Evolutionary conservation across 768 basidiomycete species (phyloP).

Genomic region (Pleurotus djamor): DNA sequence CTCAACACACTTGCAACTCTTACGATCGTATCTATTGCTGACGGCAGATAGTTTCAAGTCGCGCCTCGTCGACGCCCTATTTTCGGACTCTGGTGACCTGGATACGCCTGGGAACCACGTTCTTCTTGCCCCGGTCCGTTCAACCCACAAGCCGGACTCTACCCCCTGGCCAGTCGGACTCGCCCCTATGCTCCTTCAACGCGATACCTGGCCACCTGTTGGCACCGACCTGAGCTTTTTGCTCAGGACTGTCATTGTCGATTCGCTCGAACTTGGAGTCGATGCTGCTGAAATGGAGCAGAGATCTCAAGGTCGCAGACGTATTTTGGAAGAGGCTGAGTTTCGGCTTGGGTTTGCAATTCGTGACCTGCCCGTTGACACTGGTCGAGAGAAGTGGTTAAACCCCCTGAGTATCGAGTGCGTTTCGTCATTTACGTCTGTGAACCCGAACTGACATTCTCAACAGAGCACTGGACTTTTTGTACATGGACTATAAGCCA

Average conservation of each 20-base stretch:
- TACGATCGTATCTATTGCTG: constrained; percentile 76
- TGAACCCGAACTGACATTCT: constrained; percentile 9
- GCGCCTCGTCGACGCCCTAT: constrained; percentile 68
- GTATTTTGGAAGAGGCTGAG: constrained; percentile 60
- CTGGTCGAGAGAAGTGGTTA: constrained; percentile 73
- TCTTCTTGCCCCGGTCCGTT: constrained; percentile 6
- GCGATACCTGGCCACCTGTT: constrained; percentile 84
- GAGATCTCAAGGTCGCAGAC: constrained; percentile 15
- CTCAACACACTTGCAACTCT: constrained; percentile 60
- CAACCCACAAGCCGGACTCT: constrained; percentile 14
- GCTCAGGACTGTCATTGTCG: constrained; percentile 81
- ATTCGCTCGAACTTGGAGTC: constrained; percentile 52
- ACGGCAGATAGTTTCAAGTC: constrained; percentile 72
- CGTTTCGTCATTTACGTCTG: not conserved
- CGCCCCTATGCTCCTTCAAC: constrained; percentile 66
- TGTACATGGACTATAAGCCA: constrained; percentile 90
- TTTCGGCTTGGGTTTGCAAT: constrained; percentile 84
- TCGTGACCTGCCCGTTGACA: constrained; percentile 62
- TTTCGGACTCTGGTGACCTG: constrained; percentile 67
- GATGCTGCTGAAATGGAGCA: not conserved
- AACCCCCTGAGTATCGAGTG: constrained; percentile 71
- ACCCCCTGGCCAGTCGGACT: constrained; percentile 67
- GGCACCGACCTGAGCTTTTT: constrained; percentile 84
- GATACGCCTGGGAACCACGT: constrained; percentile 19
- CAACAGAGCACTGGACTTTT: constrained; percentile 78